Conservation (phyloP, 2,329 filamentous ascomycete species). For the Daldinia sp. region DNA sequence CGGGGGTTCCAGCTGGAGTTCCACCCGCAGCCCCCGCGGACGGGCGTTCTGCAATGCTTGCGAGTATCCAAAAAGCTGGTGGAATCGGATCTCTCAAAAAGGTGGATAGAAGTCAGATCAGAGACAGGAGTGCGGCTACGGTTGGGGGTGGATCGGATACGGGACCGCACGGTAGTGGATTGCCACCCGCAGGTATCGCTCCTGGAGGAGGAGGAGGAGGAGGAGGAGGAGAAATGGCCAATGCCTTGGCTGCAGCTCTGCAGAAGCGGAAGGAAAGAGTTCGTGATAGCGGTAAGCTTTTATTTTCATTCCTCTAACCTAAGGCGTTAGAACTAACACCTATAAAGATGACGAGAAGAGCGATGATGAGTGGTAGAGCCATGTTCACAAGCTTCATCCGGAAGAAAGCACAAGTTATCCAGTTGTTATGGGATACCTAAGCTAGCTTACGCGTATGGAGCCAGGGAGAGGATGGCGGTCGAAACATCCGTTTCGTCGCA, state of each 20-base stretch:
- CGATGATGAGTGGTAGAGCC: constrained; percentile 74
- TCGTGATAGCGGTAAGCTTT: constrained; percentile 85
- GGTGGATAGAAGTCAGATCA: constrained; percentile 74
- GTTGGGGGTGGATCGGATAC: constrained; percentile 63
- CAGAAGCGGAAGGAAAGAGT: constrained; percentile 92
- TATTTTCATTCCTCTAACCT: constrained; percentile 20
- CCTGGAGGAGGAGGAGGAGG: constrained; percentile 65
- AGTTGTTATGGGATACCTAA: background rate
- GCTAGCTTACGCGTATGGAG: background rate
- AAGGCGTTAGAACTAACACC: constrained; percentile 5
- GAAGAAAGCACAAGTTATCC: background rate
- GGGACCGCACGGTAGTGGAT: constrained; percentile 59
- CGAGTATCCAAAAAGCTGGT: constrained; percentile 75
- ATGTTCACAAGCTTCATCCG: constrained; percentile 30
- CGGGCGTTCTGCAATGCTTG: constrained; percentile 68
- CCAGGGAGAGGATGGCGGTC: background rate
- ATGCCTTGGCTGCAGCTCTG: constrained; percentile 79
- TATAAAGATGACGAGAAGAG: constrained; percentile 76
- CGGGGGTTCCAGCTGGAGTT: constrained; percentile 61
- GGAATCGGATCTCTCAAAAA: constrained; percentile 76
- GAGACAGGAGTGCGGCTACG: constrained; percentile 72
- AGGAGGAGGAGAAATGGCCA: constrained; percentile 75
- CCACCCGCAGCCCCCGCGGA: constrained; percentile 56
- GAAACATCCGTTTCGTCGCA: background rate
- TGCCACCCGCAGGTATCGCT: constrained; percentile 61